These are phyloP conservation scores for Phytophthora pseudosyringae DNA, from an alignment of 352 stramenopile species.

Conservation along the genomic window DNA sequence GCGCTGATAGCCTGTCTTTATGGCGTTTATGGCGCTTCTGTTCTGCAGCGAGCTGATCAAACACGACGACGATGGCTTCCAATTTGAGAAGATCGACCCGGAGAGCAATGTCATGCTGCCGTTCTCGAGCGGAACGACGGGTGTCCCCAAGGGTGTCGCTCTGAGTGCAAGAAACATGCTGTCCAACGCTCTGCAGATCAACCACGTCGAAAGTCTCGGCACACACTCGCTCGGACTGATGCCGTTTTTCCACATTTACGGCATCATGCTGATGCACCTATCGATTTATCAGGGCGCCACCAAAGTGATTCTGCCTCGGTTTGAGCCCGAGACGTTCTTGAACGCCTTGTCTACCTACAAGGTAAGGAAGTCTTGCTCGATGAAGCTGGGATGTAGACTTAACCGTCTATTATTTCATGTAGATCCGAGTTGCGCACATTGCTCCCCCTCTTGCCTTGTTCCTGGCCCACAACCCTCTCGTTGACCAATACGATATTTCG, in stretches of 20 bases:
- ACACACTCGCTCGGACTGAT: constrained; percentile 69
- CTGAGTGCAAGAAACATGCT: constrained; percentile 92
- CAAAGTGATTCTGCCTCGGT: constrained; percentile 89
- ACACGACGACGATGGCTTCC: constrained; percentile 35
- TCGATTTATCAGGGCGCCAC: constrained; percentile 78
- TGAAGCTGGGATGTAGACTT: no score
- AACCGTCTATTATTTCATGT: neutral
- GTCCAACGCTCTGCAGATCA: constrained; percentile 88
- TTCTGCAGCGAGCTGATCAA: constrained; percentile 47
- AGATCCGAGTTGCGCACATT: constrained; percentile 63
- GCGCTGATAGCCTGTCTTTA: constrained; percentile 22
- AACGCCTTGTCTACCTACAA: constrained; percentile 72
- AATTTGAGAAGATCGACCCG: constrained; percentile 59
- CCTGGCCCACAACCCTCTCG: constrained; percentile 88
- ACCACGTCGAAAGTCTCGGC: constrained; percentile 65
- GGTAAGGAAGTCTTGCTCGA: constrained; percentile 19
- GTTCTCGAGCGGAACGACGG: constrained; percentile 95
- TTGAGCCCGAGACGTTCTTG: constrained; percentile 91
- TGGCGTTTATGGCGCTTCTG: constrained; percentile 25
- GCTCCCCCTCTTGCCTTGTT: constrained; percentile 89
- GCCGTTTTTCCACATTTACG: constrained; percentile 97
- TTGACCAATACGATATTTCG: constrained; percentile 93
- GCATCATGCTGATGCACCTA: constrained; percentile 84
- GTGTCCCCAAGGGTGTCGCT: constrained; percentile 80
- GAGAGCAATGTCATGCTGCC: constrained; percentile 69